Evolutionary conservation across 495 filamentous ascomycete species (phyloP), one percentile per base, ranked within the genome.

Genomic region (Aspergillus panamensis): DNA sequence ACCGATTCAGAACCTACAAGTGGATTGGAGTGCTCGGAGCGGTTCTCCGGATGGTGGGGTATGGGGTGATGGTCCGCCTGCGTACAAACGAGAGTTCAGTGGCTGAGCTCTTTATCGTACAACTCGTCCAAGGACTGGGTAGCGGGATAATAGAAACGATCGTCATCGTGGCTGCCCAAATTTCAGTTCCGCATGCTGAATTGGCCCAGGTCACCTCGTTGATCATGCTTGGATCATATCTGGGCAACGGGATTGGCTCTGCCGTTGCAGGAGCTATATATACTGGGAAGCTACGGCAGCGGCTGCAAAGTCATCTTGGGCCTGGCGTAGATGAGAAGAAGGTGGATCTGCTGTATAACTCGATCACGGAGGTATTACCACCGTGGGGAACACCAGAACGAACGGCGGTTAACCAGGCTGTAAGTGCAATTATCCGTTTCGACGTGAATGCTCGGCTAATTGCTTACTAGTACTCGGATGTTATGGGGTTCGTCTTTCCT

Each of bases 201-300:
- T 62, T 79, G 59, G 73, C 78, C 0, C 78, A 79, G 58, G 73
- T 79, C 29, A 79, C 76, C 5, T 75, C 77, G 6, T 53, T 79
- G 49, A 61, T 78, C 8, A 62, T 78, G 54, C 73, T 74, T 31
- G 71, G 69, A 13, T 65, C 72, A 17, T 78, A 76, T 53, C 55
- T 81, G 8, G 78, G 77, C 3, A 64, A 69, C n/a, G 75, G 73
- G 31, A 69, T 79, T n/a, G 78, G 78, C 8, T 66, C 72, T n/a
- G 71, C 71, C 13, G 74, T 81, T 50, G 75, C 78, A 2, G 77
- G 78, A 12, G 78, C 69, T 3, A 79, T 81, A 17, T 79, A 81
- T 59, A 78, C 76, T 1, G 69, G 71, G 9, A 70, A 73, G 6
- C 66, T 81, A 21, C 63, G 69, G 7, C 25, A 61, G 7, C 60